phyloP scores from a whole-genome alignment of 192 early-diverging fungal genomes.

The Backusella tuberculispora region DNA sequence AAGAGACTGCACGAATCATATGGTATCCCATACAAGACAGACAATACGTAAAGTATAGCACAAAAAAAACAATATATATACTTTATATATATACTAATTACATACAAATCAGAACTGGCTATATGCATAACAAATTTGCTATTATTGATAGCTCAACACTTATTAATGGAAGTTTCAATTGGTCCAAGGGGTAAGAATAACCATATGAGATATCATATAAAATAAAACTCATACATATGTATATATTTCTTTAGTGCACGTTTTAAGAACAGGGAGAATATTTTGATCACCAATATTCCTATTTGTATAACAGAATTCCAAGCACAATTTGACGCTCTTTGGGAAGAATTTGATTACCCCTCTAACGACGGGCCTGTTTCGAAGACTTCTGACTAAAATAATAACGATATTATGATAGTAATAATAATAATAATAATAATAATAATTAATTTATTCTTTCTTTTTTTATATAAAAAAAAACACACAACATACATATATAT shows the following conservation, averaged over 20 bases:
- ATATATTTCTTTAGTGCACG: conserved; percentile 50
- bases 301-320: conserved; percentile 59
- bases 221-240: background rate
- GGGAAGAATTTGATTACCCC: conserved; percentile 52
- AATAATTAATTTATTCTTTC: conserved; percentile 11
- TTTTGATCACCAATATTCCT: conserved; percentile 66
- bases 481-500: background rate
- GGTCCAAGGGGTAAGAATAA: conserved; percentile 53
- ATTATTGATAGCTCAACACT: conserved; percentile 61
- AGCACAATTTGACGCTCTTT: conserved; percentile 67
- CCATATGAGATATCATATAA: background rate
- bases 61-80: background rate
- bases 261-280: conserved; percentile 69
- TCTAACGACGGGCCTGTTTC: background rate
- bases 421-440: background rate
- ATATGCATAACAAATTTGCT: conserved; percentile 80
- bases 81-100: background rate
- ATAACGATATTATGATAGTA: background rate
- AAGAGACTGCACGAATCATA: conserved; percentile 34
- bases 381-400: conserved; percentile 10
- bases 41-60: conserved; percentile 35
- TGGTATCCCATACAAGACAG: conserved; percentile 48
- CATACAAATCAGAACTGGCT: conserved; percentile 38
- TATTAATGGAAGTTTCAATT: conserved; percentile 67
- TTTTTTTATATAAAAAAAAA: background rate